A percentile compares a stretch with the other conserved stretches of the same genome.
phyloP scores from a whole-genome alignment of 768 basidiomycete species.

The Collybia sordida region DNA sequence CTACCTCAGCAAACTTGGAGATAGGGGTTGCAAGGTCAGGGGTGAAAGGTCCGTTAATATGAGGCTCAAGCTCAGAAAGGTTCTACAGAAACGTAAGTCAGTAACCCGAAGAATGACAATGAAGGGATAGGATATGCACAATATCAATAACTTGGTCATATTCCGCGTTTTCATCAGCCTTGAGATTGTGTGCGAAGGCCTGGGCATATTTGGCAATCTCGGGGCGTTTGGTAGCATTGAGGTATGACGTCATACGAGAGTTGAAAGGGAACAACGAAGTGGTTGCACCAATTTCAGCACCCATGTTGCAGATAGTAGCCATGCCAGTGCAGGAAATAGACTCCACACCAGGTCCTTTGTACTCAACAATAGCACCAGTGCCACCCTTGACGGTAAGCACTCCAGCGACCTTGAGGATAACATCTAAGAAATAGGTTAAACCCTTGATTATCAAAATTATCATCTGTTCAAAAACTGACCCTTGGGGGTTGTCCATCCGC shows the following conservation, averaged over 20 bases:
- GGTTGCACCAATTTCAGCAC: constrained; percentile 98
- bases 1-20: constrained; percentile 89
- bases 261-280: constrained; percentile 99
- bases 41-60: constrained; percentile 99
- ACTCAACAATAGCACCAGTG: constrained; percentile 98
- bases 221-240: constrained; percentile 90
- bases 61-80: constrained; percentile 95
- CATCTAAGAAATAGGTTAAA: constrained; percentile 50
- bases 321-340: constrained; percentile 98
- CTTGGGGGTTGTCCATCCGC: constrained; percentile 98
- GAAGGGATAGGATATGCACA: constrained; percentile 40
- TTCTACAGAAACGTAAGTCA: constrained; percentile 50
- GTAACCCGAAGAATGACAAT: neutral
- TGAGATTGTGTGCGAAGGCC: constrained; percentile 86
- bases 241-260: constrained; percentile 87
- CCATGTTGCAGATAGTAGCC: constrained; percentile 99
- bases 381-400: constrained; percentile 99
- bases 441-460: neutral
- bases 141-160: constrained; percentile 96
- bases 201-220: constrained; percentile 89
- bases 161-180: constrained; percentile 83
- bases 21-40: constrained; percentile 98
- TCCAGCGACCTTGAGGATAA: constrained; percentile 98
- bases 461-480: constrained; percentile 42
- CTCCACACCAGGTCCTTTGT: constrained; percentile 92